A percentile compares a stretch with the other conserved stretches of the same genome.
Conservation (phyloP, 352 stramenopile species). For the Globisporangium spinosum region DNA sequence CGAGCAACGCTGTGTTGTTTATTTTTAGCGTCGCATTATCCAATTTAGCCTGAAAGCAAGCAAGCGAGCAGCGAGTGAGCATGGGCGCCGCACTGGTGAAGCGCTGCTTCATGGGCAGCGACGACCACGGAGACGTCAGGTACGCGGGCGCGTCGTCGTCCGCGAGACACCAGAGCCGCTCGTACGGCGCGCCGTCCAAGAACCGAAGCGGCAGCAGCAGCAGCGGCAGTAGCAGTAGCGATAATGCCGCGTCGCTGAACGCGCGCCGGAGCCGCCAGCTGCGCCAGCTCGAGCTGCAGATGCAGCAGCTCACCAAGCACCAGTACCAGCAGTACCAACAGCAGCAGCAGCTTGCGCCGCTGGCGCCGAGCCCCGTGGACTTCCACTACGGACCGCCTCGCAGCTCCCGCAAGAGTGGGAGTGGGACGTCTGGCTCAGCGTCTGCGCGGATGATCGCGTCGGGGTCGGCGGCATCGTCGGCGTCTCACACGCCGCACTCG, state of each 20-base stretch:
- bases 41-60: no score
- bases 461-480: not conserved
- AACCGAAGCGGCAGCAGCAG: not conserved
- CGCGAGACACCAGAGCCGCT: not conserved
- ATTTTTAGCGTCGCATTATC: not conserved
- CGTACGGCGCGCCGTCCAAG: not conserved
- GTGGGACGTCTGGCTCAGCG: not conserved
- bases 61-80: not conserved
- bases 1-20: not conserved
- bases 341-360: slow-evolving; percentile 6
- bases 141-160: not conserved
- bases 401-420: slow-evolving; percentile 6
- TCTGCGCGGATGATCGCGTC: not conserved
- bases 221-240: not conserved
- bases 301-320: slow-evolving; percentile 14
- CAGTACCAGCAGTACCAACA: slow-evolving; percentile 6
- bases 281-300: slow-evolving; percentile 17
- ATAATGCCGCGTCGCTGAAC: slow-evolving; percentile 5
- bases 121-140: slow-evolving; percentile 3
- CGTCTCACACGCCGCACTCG: slow-evolving; percentile 9
- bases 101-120: slow-evolving; percentile 26
- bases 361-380: slow-evolving; percentile 9
- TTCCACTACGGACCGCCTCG: not conserved
- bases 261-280: slow-evolving; percentile 12
- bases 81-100: slow-evolving; percentile 41